Conservation (phyloP, 2,329 filamentous ascomycete species). For the Thelonectria discophora region DNA sequence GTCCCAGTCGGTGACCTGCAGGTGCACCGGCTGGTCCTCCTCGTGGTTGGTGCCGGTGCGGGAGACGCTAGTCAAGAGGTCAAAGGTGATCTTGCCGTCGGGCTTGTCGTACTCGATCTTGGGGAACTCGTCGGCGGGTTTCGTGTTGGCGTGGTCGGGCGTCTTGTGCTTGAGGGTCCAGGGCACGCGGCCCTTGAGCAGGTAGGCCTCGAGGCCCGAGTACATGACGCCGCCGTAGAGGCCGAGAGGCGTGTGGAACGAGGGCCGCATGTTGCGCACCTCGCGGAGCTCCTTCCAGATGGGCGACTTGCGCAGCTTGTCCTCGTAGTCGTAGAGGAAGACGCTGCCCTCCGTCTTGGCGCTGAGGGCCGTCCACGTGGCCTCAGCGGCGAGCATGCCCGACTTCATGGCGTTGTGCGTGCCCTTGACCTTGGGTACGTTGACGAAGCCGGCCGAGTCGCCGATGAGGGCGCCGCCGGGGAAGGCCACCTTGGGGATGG, state of each 20-base stretch:
- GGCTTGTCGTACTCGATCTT: conserved; percentile 98
- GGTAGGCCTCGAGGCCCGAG: conserved; percentile 89
- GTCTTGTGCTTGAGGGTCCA: conserved; percentile 92
- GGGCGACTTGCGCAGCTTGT: conserved; percentile 81
- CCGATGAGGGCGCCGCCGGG: conserved; percentile 95
- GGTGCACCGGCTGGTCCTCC: conserved; percentile 95
- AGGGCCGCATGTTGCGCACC: conserved; percentile 97
- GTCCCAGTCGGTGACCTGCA: conserved; percentile 96
- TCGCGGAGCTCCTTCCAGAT: conserved; percentile 96
- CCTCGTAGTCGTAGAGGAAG: conserved; percentile 95
- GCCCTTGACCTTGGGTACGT: conserved; percentile 98
- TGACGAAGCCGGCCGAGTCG: conserved; percentile 95
- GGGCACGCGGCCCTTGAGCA: conserved; percentile 84
- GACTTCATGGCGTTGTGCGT: conserved; percentile 98
- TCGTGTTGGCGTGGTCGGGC: conserved; percentile 81
- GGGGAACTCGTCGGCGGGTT: conserved; percentile 77
- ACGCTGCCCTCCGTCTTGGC: conserved; percentile 70
- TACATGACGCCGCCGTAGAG: conserved; percentile 91
- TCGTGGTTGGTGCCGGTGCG: conserved; percentile 98
- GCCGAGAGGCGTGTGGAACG: conserved; percentile 88
- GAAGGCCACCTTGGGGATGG: conserved; percentile 96
- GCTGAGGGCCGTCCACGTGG: conserved; percentile 79
- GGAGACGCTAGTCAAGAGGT: conserved; percentile 94
- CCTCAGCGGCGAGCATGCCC: conserved; percentile 94
- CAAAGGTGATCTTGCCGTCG: conserved; percentile 93